phyloP scores from a whole-genome alignment of 768 basidiomycete genomes.

The Trametes elegans region DNA sequence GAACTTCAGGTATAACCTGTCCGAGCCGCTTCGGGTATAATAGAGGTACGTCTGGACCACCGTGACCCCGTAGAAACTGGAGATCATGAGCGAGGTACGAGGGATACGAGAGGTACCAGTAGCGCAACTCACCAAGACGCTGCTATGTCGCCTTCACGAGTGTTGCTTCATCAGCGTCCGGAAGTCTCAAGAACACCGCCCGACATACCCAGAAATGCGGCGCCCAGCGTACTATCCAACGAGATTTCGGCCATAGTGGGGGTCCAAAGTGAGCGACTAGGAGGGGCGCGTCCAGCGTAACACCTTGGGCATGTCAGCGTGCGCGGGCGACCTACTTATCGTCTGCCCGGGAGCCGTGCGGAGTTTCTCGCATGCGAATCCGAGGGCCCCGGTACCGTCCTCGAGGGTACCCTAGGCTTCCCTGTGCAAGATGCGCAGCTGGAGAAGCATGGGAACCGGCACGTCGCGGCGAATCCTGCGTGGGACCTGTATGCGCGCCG shows the following conservation, averaged over 20 bases:
- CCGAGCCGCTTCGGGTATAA: conserved; percentile 8
- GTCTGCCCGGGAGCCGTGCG: not conserved
- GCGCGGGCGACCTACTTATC: not conserved
- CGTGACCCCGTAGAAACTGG: conserved; percentile 25
- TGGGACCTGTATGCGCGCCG: not conserved
- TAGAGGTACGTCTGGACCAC: conserved; percentile 22
- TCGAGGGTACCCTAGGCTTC: not conserved
- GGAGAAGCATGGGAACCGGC: not conserved
- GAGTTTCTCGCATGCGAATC: not conserved
- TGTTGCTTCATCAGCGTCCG: not conserved
- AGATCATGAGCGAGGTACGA: not conserved
- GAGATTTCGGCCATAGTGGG: conserved; percentile 8
- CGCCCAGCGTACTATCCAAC: conserved; percentile 20
- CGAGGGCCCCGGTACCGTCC: not conserved
- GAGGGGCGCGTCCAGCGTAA: too few species aligned
- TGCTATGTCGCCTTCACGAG: conserved; percentile 8
- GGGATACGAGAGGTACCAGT: too few species aligned
- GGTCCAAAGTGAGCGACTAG: not conserved
- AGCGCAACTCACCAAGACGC: conserved; percentile 5
- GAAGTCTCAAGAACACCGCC: not conserved
- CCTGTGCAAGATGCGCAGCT: conserved; percentile 6
- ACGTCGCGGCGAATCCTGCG: not conserved
- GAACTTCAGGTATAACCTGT: conserved; percentile 6
- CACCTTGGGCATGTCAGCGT: not conserved
- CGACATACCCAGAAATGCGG: conserved; percentile 18